Base-by-base conservation (phyloP, 1,284 basidiomycete genomes). In the Boletellus deceptivus region DNA sequence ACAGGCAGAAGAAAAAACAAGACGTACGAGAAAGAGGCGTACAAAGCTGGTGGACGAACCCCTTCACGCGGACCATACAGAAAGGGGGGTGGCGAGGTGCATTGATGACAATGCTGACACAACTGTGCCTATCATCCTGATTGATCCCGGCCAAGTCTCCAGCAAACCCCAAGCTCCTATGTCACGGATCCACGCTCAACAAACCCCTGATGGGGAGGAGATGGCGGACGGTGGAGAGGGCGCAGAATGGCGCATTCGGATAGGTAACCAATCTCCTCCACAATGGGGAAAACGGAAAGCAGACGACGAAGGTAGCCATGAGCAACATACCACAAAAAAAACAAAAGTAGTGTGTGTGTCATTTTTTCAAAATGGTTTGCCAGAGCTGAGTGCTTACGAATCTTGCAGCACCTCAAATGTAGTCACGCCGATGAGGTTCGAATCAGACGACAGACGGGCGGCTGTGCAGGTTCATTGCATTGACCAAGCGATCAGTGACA, bases 261-360 rank as follows among this genome's bases (percentile, higher is more conserved):
- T 86, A 43, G 83, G 86, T 6, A 70, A 77, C 50, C 80, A 73
- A 16, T 75, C 82, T 22, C 78, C 82, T 14, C 87, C 88, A 1
- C 36, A 67, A n/a, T 90, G 88, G 88, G 79, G 74, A 6, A 86
- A 85, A 61, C 70, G 81, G 37, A 80, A 75, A 57, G 59, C 66
- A 5, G 67, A 69, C 40, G 75, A 72, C 39, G 76, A 77, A 48
- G 49, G 58, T 14, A 46, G 41, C 20, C 38, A 34, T 31, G 52
- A 49, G 4, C 39, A 29, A 5, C 49, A 27, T 10, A 13, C 36
- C 29, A 20, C 46, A 27, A 67, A 70, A 64, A 61, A 67, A 67
- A 39, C 57, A 54, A 56, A 61, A 49, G 48, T 50, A 46, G 63
- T 51, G 73, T 75, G 46, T 34, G 67, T 55, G 22, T 7, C 38